phyloP scores from a whole-genome alignment of 1,284 basidiomycete species.

The Ustilago cynodontis region DNA sequence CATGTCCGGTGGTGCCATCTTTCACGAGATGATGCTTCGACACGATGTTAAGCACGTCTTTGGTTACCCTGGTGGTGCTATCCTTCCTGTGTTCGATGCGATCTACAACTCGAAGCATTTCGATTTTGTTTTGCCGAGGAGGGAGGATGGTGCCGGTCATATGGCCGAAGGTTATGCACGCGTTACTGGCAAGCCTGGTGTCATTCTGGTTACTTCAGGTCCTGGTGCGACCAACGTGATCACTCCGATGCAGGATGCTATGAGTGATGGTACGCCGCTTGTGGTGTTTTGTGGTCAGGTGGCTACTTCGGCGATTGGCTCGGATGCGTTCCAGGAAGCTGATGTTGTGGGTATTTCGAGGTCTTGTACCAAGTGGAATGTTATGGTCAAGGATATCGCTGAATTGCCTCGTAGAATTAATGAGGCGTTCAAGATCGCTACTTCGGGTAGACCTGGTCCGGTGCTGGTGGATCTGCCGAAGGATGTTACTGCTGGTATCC shows the following conservation, averaged over 20 bases:
- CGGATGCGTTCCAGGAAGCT: slow-evolving; percentile 98
- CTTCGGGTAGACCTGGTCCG: slow-evolving; percentile 93
- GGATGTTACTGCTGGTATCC: slow-evolving; percentile 93
- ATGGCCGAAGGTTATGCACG: slow-evolving; percentile 99
- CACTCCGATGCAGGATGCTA: slow-evolving; percentile 97
- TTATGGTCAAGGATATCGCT: slow-evolving; percentile 97
- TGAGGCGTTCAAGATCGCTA: slow-evolving; percentile 99
- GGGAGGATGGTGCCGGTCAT: slow-evolving; percentile 98
- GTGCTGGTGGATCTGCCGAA: slow-evolving; percentile 98
- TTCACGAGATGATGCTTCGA: slow-evolving; percentile 99
- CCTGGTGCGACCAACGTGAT: slow-evolving; percentile 98
- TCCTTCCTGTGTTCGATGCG: slow-evolving; percentile 97
- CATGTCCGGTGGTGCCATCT: slow-evolving; percentile 94
- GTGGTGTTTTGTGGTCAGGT: slow-evolving; percentile 98
- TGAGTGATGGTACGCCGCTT: slow-evolving; percentile 92
- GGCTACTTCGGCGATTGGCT: slow-evolving; percentile 96
- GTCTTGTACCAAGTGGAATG: slow-evolving; percentile 99
- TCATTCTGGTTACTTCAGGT: slow-evolving; percentile 96
- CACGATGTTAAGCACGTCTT: slow-evolving; percentile 97
- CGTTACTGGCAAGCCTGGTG: slow-evolving; percentile 96
- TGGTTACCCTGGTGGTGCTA: slow-evolving; percentile 97
- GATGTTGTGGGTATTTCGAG: slow-evolving; percentile 96
- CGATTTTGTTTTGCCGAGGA: slow-evolving; percentile 92
- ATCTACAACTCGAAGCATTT: slow-evolving; percentile 97
- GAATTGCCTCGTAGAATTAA: slow-evolving; percentile 96